These are phyloP conservation scores for Yarrowia sp. DNA, from an alignment of 805 yeast species.

Conservation along the genomic window DNA sequence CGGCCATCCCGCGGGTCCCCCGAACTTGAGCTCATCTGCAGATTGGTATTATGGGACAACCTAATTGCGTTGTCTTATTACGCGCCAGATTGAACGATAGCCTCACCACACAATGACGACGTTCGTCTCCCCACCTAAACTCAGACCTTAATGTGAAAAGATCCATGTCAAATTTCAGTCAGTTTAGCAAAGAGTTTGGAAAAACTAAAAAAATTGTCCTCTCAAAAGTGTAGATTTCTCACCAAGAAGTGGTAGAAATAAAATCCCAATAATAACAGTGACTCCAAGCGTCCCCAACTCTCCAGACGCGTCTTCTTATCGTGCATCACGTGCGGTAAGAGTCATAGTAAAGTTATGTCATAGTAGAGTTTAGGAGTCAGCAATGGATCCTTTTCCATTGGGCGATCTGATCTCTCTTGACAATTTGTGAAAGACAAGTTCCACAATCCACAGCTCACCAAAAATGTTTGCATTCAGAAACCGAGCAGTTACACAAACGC, in stretches of 20 bases:
- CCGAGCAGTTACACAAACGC: constrained; percentile 1
- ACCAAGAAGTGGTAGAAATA: too few relatives aligned
- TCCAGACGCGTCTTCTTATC: neutral
- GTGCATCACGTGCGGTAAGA: constrained; percentile 17
- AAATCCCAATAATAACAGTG: too few relatives aligned
- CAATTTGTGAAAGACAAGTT: neutral
- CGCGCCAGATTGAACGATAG: neutral
- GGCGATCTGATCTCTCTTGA: constrained; percentile 18
- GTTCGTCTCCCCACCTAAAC: neutral
- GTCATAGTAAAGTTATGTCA: constrained; percentile 18
- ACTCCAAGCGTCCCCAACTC: neutral
- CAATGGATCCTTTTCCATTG: constrained; percentile 16
- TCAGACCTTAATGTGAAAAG: neutral
- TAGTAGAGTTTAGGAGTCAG: constrained; percentile 22
- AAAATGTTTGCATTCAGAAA: constrained; percentile 21
- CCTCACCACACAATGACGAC: neutral
- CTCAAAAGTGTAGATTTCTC: too few relatives aligned
- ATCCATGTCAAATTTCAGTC: neutral
- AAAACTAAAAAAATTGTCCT: too few relatives aligned
- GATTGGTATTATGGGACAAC: neutral
- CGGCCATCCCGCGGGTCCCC: neutral
- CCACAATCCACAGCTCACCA: neutral
- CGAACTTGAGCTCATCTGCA: neutral
- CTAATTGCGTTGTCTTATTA: too few relatives aligned
- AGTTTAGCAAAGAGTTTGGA: neutral